Evolutionary conservation across 2,329 filamentous ascomycete genomes (phyloP).

Genomic region (Ophiocordyceps robertsii): DNA sequence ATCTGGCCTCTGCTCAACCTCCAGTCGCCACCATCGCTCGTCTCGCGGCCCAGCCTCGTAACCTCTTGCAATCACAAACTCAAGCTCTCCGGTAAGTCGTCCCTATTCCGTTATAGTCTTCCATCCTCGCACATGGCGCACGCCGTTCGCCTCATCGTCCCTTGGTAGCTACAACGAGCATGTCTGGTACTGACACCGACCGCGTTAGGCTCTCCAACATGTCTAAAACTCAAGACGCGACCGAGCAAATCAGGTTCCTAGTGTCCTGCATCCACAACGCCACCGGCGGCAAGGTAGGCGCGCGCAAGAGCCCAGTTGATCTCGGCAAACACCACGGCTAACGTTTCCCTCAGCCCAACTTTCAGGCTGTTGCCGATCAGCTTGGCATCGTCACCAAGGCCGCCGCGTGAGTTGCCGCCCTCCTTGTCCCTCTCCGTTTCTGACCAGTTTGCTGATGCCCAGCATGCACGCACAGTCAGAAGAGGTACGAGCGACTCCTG

Average conservation of each 20-base stretch:
- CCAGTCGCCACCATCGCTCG: too few species aligned
- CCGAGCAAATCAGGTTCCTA: slow-evolving; percentile 50
- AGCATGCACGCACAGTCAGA: slow-evolving; percentile 33
- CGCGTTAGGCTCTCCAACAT: slow-evolving; percentile 2
- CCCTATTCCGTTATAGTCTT: too few species aligned
- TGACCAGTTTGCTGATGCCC: neutral
- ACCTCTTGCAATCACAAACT: too few species aligned
- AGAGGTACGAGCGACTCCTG: slow-evolving; percentile 54
- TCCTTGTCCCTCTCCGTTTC: neutral
- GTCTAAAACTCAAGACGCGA: slow-evolving; percentile 32
- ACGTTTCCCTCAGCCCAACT: slow-evolving; percentile 42
- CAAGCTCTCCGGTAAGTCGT: too few species aligned
- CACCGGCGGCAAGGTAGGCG: slow-evolving; percentile 41
- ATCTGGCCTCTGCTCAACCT: too few species aligned
- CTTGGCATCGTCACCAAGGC: slow-evolving; percentile 50
- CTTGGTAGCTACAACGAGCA: too few species aligned
- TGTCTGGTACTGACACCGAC: neutral
- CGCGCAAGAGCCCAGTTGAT: neutral
- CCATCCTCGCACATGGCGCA: neutral
- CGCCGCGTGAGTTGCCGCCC: slow-evolving; percentile 47
- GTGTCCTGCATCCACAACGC: slow-evolving; percentile 51
- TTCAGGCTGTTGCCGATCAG: slow-evolving; percentile 49
- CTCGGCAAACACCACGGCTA: neutral
- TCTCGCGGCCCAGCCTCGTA: too few species aligned
- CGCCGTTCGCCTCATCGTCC: too few species aligned